Evolutionary conservation across 225 moss, liverwort and hornwort species (phyloP).

Genomic region (Pseudoscleropodium purum): DNA sequence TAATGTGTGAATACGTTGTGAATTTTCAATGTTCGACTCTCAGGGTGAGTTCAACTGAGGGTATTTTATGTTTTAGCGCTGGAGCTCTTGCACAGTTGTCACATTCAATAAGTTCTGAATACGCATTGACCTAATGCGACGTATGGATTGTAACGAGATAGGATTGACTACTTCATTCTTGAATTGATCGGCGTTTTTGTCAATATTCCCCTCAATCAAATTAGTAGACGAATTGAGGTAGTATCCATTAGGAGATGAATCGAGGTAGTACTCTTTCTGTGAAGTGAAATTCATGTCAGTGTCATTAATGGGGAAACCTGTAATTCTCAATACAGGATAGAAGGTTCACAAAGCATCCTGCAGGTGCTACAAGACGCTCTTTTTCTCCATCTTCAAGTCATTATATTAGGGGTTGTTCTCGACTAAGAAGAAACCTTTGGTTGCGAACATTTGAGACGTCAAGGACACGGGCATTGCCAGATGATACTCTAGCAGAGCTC

Average conservation of each 20-base stretch:
- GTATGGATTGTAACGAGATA: too few relatives aligned
- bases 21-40: neutral
- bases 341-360: slow-evolving; percentile 52
- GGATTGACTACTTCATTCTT: neutral
- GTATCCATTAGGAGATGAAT: neutral
- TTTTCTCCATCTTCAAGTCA: neutral
- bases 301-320: neutral
- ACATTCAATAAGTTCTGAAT: neutral
- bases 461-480: neutral
- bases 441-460: neutral
- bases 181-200: neutral
- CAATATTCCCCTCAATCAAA: neutral
- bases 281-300: neutral
- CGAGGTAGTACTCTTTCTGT: neutral
- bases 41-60: neutral
- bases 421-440: slow-evolving; percentile 2
- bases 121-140: too few relatives aligned
- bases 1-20: neutral
- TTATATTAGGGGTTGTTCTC: neutral
- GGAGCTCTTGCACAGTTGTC: neutral
- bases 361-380: neutral
- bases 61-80: neutral
- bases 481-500: neutral
- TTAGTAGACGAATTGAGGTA: neutral
- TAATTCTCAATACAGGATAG: slow-evolving; percentile 51